Evolutionary conservation across 495 filamentous ascomycete genomes (phyloP).

Genomic region (Cenococcum geophilum): DNA sequence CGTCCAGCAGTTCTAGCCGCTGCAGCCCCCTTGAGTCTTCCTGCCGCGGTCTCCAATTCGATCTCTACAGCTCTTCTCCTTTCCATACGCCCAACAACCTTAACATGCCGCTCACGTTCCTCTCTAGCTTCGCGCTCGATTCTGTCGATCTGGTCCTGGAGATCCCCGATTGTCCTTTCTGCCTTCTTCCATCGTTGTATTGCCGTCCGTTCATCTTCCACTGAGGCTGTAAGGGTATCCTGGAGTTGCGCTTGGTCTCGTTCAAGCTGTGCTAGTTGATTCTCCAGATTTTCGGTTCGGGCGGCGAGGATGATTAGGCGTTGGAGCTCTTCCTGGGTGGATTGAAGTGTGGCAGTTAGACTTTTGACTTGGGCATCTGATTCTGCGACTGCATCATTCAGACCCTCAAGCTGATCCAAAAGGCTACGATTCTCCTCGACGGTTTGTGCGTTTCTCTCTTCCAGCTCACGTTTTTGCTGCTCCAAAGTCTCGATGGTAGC

Average conservation of each 20-base stretch:
- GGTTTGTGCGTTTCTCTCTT: conserved; percentile 63
- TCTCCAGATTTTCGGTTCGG: conserved; percentile 69
- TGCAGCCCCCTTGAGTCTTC: conserved; percentile 71
- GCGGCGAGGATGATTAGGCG: conserved; percentile 64
- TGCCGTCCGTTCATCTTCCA: conserved; percentile 67
- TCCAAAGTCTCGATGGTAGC: conserved; percentile 70
- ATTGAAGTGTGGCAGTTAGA: conserved; percentile 65
- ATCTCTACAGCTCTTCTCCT: conserved; percentile 60
- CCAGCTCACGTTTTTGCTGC: conserved; percentile 65
- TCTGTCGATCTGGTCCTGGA: conserved; percentile 80
- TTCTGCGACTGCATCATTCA: conserved; percentile 67
- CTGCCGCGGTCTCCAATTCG: conserved; percentile 69
- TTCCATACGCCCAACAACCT: conserved; percentile 75
- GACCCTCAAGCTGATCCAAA: conserved; percentile 70
- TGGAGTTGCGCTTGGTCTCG: conserved; percentile 70
- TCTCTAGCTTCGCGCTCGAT: conserved; percentile 81
- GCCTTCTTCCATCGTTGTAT: conserved; percentile 77
- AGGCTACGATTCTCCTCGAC: conserved; percentile 75
- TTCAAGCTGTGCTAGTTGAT: conserved; percentile 69
- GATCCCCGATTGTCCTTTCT: conserved; percentile 61
- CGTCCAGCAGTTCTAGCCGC: conserved; percentile 50
- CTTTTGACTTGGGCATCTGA: conserved; percentile 68
- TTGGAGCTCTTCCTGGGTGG: conserved; percentile 67
- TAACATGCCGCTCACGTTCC: conserved; percentile 75
- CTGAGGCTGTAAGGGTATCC: conserved; percentile 53